phyloP scores from a whole-genome alignment of 306 rosid genomes.

The Medicago arabica region DNA sequence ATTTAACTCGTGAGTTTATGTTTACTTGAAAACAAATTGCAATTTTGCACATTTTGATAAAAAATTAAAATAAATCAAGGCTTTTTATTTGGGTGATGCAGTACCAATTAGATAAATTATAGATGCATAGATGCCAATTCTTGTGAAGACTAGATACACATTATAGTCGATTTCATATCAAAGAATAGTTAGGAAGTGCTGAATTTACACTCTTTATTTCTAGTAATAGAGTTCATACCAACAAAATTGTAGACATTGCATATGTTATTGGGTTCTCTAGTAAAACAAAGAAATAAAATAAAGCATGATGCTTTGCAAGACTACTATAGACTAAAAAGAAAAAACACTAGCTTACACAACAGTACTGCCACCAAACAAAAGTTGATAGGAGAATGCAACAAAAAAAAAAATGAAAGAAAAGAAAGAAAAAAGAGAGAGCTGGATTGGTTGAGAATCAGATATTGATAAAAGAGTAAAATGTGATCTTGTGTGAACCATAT shows the following conservation, averaged over 20 bases:
- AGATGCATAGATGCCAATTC: background rate
- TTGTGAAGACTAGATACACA: background rate
- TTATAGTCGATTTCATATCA: background rate
- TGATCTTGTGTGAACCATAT: slow-evolving; percentile 40
- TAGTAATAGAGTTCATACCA: slow-evolving; percentile 15
- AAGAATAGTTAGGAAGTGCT: background rate
- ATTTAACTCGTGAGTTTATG: too few species aligned
- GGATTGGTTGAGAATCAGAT: slow-evolving; percentile 45
- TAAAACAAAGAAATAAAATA: slow-evolving; percentile 55
- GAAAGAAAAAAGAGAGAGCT: background rate
- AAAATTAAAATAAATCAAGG: too few species aligned
- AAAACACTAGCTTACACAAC: slow-evolving; percentile 41
- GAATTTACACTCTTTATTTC: slow-evolving; percentile 33
- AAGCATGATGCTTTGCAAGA: slow-evolving; percentile 52
- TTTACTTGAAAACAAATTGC: too few species aligned
- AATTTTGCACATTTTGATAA: too few species aligned
- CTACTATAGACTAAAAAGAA: slow-evolving; percentile 44
- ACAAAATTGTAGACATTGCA: slow-evolving; percentile 35
- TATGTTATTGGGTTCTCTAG: slow-evolving; percentile 39
- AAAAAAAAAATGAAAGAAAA: slow-evolving; percentile 43
- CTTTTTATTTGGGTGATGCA: too few species aligned
- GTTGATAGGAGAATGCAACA: slow-evolving; percentile 28
- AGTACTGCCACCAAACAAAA: slow-evolving; percentile 53
- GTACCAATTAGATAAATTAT: too few species aligned
- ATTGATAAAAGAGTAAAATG: slow-evolving; percentile 19